These are phyloP conservation scores for Pseudopyricularia javanii DNA, from an alignment of 2,329 filamentous ascomycete species.

Conservation along the genomic window DNA sequence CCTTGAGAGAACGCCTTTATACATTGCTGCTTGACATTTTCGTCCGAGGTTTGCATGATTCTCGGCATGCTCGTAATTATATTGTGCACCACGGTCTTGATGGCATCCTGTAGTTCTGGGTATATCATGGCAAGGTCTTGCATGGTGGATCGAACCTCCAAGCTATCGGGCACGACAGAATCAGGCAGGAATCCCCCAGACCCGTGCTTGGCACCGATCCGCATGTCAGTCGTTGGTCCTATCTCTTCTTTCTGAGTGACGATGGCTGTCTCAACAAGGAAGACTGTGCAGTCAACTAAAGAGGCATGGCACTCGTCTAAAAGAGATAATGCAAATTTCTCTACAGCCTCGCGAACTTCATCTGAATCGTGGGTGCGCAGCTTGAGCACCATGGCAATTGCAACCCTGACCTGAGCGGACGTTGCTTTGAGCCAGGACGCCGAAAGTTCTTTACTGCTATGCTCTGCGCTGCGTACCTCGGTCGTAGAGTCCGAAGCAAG, in stretches of 20 bases:
- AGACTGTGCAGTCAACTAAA: slow-evolving; percentile 52
- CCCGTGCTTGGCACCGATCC: background rate
- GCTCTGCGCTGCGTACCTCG: slow-evolving; percentile 7
- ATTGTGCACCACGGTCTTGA: slow-evolving; percentile 60
- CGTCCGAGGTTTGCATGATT: slow-evolving; percentile 73
- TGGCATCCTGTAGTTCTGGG: slow-evolving; percentile 35
- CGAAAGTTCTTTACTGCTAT: slow-evolving; percentile 26
- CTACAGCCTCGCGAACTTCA: slow-evolving; percentile 57
- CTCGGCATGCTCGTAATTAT: slow-evolving; percentile 75
- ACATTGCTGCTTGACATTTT: slow-evolving; percentile 59
- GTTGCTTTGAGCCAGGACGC: slow-evolving; percentile 69
- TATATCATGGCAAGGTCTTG: slow-evolving; percentile 42
- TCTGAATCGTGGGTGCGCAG: slow-evolving; percentile 57
- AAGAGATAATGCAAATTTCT: slow-evolving; percentile 59
- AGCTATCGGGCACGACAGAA: slow-evolving; percentile 26
- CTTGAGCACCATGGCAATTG: slow-evolving; percentile 65
- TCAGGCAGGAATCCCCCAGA: slow-evolving; percentile 30
- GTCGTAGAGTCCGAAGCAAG: slow-evolving; percentile 11
- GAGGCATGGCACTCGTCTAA: slow-evolving; percentile 69
- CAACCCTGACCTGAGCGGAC: slow-evolving; percentile 67
- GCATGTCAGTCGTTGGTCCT: background rate
- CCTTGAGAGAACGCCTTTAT: slow-evolving; percentile 68
- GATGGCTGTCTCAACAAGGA: slow-evolving; percentile 74
- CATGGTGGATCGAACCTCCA: slow-evolving; percentile 20
- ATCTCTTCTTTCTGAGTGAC: slow-evolving; percentile 43